Evolutionary conservation across 1,284 basidiomycete species (phyloP), one percentile per base, ranked within the genome.

Genomic region (Ustilago sp.): DNA sequence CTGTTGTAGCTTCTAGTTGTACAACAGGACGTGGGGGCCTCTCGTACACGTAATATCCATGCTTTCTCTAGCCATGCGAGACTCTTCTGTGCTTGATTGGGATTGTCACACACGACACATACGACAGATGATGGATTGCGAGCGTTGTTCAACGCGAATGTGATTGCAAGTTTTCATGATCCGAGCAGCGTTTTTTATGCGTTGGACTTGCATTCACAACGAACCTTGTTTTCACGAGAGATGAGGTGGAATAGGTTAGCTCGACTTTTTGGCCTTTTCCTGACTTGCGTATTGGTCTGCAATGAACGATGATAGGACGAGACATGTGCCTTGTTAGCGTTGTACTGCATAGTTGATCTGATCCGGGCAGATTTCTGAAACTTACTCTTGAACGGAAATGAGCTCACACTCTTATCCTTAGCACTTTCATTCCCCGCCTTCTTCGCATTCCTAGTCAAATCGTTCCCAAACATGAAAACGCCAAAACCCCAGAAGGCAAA

Each of bases 401-500:
- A 47, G 47, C 65, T 69, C 6, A 74, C 68, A 13, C 53, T 53
- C 43, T 98, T 69, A 47, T 79, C 76, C 53, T 73, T 72, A 4
- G 76, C 76, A 1, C 43, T 8, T 1, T 9, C 3, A 41, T 79
- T 66, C 3, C 76, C 76, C 0, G 65, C 63, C 60, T 79, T 79
- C 43, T 79, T 79, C 68, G 17, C 61, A 59, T 79, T 79, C 31
- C 68, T 57, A 0, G 76, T 75, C 15, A 75, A 23, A 52, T 79
- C 72, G 54, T 72, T 69, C 8, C 76, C 76, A 45, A 79, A 79
- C 66, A 79, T 66, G 23, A 75, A 66, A n/a, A 75, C 76, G 11
- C 59, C 68, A 5, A 72, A 61, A 1, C 76, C 76, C 76, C 76
- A 79, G 23, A 75, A 72, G 1, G 76, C 72, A 36, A 79, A 70